Percentiles rank a stretch among this genome's conserved stretches.
These are phyloP conservation scores for Ceratopteris richardii DNA, from an alignment of 75 land plant species.

Conservation along the genomic window DNA sequence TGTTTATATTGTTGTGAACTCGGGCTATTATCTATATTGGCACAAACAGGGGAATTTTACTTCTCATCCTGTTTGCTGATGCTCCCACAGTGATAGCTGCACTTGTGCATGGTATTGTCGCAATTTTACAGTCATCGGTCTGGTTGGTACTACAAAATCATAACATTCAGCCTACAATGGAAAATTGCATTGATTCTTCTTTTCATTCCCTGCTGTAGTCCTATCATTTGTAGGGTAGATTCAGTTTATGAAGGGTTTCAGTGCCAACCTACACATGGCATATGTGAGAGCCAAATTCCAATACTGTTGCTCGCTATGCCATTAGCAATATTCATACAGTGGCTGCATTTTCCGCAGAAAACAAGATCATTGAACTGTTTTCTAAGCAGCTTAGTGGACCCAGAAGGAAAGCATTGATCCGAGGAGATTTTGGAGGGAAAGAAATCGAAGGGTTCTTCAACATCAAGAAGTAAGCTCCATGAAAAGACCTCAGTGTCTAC, in stretches of 20 bases:
- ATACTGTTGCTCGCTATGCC: conserved; percentile 55
- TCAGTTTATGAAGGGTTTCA: conserved; percentile 60
- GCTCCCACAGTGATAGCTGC: too few species aligned
- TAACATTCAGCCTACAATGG: too few species aligned
- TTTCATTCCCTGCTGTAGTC: too few species aligned
- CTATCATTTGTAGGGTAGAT: too few species aligned
- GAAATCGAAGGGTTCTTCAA: not conserved
- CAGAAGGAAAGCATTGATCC: conserved; percentile 12
- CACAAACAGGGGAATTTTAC: conserved; percentile 52
- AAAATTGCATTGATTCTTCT: too few species aligned
- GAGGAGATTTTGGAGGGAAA: conserved; percentile 23
- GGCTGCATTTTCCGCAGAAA: conserved; percentile 39
- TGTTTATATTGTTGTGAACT: conserved; percentile 59
- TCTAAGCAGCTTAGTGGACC: conserved; percentile 34
- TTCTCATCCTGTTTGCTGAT: too few species aligned
- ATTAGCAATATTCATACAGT: conserved; percentile 47
- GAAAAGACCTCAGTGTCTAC: conserved; percentile 31
- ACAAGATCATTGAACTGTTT: conserved; percentile 32
- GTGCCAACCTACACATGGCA: conserved; percentile 60
- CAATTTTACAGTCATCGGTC: too few species aligned
- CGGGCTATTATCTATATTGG: conserved; percentile 47
- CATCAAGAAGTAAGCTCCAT: conserved; percentile 15
- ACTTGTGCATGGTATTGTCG: too few species aligned
- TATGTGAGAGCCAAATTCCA: conserved; percentile 49
- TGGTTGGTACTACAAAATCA: too few species aligned